Evolutionary conservation across 257 asterid species (phyloP).

Genomic region (Echium plantagineum): DNA sequence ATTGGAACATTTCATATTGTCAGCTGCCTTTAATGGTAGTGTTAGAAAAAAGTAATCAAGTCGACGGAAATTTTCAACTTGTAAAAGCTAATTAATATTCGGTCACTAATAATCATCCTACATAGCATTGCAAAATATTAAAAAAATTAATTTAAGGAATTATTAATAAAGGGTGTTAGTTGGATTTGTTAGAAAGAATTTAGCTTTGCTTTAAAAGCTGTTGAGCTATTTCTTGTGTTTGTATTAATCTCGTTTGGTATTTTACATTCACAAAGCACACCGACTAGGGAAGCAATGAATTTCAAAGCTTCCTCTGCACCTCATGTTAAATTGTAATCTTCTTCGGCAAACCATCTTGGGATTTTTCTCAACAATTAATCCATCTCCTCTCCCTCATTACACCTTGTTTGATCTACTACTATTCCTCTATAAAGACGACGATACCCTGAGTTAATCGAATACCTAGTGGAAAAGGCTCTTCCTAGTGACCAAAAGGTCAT

Average conservation of each 20-base stretch:
- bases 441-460: too few relatives aligned
- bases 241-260: not conserved
- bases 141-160: constrained; percentile 5
- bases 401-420: constrained; percentile 21
- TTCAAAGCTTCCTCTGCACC: constrained; percentile 41
- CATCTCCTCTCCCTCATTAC: constrained; percentile 29
- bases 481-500: too few relatives aligned
- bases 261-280: constrained; percentile 9
- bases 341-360: constrained; percentile 47
- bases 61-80: not conserved
- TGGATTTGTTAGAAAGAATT: constrained; percentile 43
- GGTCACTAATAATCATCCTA: too few relatives aligned
- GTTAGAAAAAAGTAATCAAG: not conserved
- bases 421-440: too few relatives aligned
- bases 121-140: too few relatives aligned
- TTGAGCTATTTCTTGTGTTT: constrained; percentile 21
- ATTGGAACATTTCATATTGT: too few relatives aligned
- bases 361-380: constrained; percentile 40
- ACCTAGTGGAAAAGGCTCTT: too few relatives aligned
- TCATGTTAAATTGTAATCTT: constrained; percentile 46
- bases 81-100: constrained; percentile 1
- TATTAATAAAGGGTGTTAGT: constrained; percentile 29
- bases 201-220: constrained; percentile 38
- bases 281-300: constrained; percentile 22
- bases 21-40: too few relatives aligned